Evolutionary conservation across 768 basidiomycete genomes (phyloP).

Genomic region (Psilocybe cubensis): DNA sequence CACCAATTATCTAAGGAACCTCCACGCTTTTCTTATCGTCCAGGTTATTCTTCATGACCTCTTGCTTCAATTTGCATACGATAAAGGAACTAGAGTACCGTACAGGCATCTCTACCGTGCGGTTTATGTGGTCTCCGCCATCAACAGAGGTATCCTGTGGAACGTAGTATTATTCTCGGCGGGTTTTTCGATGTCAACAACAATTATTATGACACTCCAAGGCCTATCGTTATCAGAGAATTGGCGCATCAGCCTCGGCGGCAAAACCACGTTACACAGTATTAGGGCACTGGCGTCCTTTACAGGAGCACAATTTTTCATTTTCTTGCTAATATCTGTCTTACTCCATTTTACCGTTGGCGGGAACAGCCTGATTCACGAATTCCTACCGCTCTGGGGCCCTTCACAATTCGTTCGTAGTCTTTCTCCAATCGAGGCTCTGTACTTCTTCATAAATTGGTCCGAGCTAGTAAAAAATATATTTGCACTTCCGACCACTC

Average conservation of each 20-base stretch:
- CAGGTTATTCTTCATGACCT: not conserved
- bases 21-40: not conserved
- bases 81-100: not conserved
- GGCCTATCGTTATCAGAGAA: not conserved
- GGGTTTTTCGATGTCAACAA: not conserved
- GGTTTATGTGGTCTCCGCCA: not conserved
- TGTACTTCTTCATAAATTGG: not conserved
- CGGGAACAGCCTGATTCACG: not conserved
- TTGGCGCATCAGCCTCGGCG: not conserved
- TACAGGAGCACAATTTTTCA: not conserved
- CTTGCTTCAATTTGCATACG: not conserved
- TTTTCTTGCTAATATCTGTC: not conserved
- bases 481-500: not conserved
- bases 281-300: not conserved
- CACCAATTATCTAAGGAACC: not conserved
- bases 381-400: not conserved
- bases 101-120: not conserved
- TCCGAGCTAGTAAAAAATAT: not conserved
- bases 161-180: not conserved
- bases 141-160: not conserved
- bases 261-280: not conserved
- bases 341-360: not conserved
- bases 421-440: not conserved
- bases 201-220: not conserved
- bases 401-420: not conserved